Conservation (phyloP, 345 rosid genomes). For the Arabis alpina region DNA sequence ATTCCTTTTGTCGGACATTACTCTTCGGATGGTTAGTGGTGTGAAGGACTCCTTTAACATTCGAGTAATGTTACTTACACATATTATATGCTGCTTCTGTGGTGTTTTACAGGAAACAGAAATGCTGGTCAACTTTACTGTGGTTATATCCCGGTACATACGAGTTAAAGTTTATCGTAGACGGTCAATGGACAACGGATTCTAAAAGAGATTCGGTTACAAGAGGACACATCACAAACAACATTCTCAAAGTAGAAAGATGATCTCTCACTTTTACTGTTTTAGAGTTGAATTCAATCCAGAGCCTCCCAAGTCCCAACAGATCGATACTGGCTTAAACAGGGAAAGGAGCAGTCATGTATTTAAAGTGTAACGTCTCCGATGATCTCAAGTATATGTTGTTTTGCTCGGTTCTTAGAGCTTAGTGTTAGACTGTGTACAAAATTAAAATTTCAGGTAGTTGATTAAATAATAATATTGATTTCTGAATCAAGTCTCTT, state of each 20-base stretch:
- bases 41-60: constrained; percentile 11
- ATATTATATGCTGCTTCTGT: constrained; percentile 8
- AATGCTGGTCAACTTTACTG: constrained; percentile 70
- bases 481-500: constrained; percentile 8
- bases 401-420: constrained; percentile 1
- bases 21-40: not conserved
- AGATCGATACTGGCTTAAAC: constrained; percentile 7
- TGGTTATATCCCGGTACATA: constrained; percentile 97
- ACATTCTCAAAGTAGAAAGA: constrained; percentile 65
- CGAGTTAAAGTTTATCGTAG: constrained; percentile 92
- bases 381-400: not conserved
- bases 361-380: not conserved
- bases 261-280: constrained; percentile 26
- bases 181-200: constrained; percentile 79
- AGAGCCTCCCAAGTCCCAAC: constrained; percentile 3
- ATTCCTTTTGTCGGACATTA: not conserved
- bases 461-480: constrained; percentile 1
- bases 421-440: constrained; percentile 27
- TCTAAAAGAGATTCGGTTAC: constrained; percentile 63
- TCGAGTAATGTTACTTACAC: not conserved
- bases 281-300: not conserved
- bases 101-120: constrained; percentile 59
- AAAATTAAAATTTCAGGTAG: constrained; percentile 18
- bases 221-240: constrained; percentile 66
- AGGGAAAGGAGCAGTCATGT: constrained; percentile 9